Base-by-base conservation (phyloP, 257 asterid species). In the Cynanchum wilfordii region DNA sequence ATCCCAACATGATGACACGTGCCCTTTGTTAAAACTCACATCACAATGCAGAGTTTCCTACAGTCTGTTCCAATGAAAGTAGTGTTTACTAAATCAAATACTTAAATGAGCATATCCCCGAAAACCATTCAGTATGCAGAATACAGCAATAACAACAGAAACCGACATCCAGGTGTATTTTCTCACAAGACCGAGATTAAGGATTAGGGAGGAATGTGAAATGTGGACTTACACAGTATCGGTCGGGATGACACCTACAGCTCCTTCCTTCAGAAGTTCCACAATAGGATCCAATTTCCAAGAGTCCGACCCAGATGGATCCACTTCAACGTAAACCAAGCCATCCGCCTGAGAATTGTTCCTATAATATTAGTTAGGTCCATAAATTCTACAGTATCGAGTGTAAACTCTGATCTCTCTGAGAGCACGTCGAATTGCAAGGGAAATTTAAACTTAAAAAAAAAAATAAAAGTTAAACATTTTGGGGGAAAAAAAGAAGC, bases 191-290 rank as follows among this genome's bases (percentile, higher is more conserved):
- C 67, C 7, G 12, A 8, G 10, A 30, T n/a, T n/a, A 62, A 8
- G 12, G 15, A 56, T 22, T 10, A 27, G 13, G 29, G 44, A 47
- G 24, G 22, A 50, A 65, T 10, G 17, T 20, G 59, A 54, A 22
- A 33, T 56, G 60, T 0, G 30, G 69, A 62, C 90, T 27, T 82
- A 93, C 98, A 89, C 86, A 13, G 98, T 91, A 76, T 93, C 98
- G 25, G 98, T 93, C 42, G 98, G 98, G 80, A 93, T 91, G 69
- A 93, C 98, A 73, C 97, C 97, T 73, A 93, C 97, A 76, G 98
- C 98, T 73, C 97, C 97, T 80, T 84, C 76, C 68, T 89, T 89
- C 79, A 93, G 77, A 54, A 89, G 98, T 77, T 83, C 89, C 79
- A 89, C 81, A 65, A 91, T 73, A n/a, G 90, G 90, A 73, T 93